phyloP scores from a whole-genome alignment of 2,329 filamentous ascomycete species.

The Thielaviopsis euricoi region DNA sequence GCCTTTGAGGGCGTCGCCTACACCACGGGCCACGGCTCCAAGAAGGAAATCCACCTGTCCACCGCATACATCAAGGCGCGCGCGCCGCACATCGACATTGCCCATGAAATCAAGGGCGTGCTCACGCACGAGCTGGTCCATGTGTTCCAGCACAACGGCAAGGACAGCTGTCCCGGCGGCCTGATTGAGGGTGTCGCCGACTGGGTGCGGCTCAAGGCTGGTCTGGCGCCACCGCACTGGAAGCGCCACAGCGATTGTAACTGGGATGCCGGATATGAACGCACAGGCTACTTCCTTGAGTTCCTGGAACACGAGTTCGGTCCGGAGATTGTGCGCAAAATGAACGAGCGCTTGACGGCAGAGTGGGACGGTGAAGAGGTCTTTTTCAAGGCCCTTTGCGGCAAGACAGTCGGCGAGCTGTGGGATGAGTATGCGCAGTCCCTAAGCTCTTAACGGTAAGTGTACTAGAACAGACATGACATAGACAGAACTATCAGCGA shows the following conservation, averaged over 20 bases:
- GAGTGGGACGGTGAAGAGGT: slow-evolving; percentile 33
- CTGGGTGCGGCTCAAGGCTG: slow-evolving; percentile 67
- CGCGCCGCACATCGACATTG: slow-evolving; percentile 23
- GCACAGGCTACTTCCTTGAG: slow-evolving; percentile 79
- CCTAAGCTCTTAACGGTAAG: neutral
- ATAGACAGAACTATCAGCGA: neutral
- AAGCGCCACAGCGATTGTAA: slow-evolving; percentile 36
- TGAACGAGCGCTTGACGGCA: slow-evolving; percentile 53
- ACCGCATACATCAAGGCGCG: slow-evolving; percentile 52
- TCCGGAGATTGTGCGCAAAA: slow-evolving; percentile 37
- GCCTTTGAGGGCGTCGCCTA: slow-evolving; percentile 77
- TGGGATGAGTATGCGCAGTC: slow-evolving; percentile 31
- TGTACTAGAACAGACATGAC: neutral
- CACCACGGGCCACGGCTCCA: slow-evolving; percentile 42
- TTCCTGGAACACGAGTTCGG: slow-evolving; percentile 60
- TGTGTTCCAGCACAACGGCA: slow-evolving; percentile 71
- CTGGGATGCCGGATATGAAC: slow-evolving; percentile 87
- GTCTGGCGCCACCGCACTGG: slow-evolving; percentile 72
- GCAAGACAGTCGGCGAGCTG: slow-evolving; percentile 46
- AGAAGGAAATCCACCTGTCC: slow-evolving; percentile 49
- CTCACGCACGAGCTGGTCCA: slow-evolving; percentile 88
- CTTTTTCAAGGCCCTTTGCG: slow-evolving; percentile 49
- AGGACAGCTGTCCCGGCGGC: slow-evolving; percentile 48
- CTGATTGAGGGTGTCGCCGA: slow-evolving; percentile 86
- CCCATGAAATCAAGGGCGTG: slow-evolving; percentile 61